Evolutionary conservation across 2,329 filamentous ascomycete species (phyloP).

Genomic region (Exophiala bonariae): DNA sequence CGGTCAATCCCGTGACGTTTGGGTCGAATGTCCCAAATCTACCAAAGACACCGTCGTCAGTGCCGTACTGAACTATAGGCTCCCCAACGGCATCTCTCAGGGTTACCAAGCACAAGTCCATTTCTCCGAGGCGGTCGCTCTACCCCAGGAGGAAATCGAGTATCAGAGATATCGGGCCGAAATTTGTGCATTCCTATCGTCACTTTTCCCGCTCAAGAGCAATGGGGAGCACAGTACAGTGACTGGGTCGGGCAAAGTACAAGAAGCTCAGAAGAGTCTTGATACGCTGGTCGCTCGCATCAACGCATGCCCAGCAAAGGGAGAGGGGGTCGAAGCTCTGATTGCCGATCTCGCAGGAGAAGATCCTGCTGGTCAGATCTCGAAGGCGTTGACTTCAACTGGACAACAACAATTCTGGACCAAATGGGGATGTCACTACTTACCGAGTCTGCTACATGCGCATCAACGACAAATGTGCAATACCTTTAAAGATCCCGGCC

Average conservation of each 20-base stretch:
- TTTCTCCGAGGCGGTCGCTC: constrained; percentile 6
- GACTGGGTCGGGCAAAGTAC: background rate
- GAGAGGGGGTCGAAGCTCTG: constrained; percentile 32
- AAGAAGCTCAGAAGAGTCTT: constrained; percentile 5
- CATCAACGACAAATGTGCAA: constrained; percentile 61
- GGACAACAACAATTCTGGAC: constrained; percentile 37
- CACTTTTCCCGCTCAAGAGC: constrained; percentile 42
- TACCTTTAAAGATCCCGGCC: constrained; percentile 62
- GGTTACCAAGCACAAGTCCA: background rate
- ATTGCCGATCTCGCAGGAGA: constrained; percentile 50
- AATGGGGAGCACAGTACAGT: constrained; percentile 39
- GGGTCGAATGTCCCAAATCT: constrained; percentile 35
- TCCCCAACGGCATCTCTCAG: constrained; percentile 11
- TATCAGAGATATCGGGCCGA: constrained; percentile 56
- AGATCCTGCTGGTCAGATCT: constrained; percentile 34
- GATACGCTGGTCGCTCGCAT: constrained; percentile 5
- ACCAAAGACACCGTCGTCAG: constrained; percentile 32
- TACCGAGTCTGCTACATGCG: constrained; percentile 57
- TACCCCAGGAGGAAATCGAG: constrained; percentile 29
- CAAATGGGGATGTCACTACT: constrained; percentile 60
- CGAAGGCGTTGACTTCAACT: constrained; percentile 15
- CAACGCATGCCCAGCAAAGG: constrained; percentile 3
- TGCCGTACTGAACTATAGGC: constrained; percentile 24
- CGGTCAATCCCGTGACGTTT: constrained; percentile 61
- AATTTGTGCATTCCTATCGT: constrained; percentile 53